Conservation (phyloP, 345 rosid species). For the Boechera retrofracta region DNA sequence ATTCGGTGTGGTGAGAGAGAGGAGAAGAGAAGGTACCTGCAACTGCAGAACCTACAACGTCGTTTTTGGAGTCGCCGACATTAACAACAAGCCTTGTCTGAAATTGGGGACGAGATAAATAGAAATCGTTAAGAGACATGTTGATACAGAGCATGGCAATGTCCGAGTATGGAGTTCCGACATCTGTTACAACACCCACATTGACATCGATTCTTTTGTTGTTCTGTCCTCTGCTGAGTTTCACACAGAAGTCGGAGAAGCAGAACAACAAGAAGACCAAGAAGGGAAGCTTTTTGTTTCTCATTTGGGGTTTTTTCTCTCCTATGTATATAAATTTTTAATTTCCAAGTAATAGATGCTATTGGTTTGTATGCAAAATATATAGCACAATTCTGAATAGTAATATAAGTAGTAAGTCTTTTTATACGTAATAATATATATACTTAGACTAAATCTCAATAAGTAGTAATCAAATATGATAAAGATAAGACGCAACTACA, state of each 20-base stretch:
- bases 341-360: background rate
- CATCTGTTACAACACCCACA: slow-evolving; percentile 61
- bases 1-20: background rate
- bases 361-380: background rate
- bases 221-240: slow-evolving; percentile 35
- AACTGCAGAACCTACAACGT: slow-evolving; percentile 60
- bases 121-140: slow-evolving; percentile 65
- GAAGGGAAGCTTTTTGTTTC: background rate
- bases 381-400: background rate
- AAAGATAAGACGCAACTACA: background rate
- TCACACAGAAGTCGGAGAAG: background rate
- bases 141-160: slow-evolving; percentile 52
- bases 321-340: too few species aligned
- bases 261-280: background rate
- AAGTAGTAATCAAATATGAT: background rate
- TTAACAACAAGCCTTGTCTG: slow-evolving; percentile 54
- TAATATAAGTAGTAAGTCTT: too few species aligned
- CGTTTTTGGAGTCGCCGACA: slow-evolving; percentile 49
- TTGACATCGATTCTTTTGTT: slow-evolving; percentile 43
- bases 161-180: slow-evolving; percentile 34
- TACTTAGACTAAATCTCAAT: too few species aligned
- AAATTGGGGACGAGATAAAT: slow-evolving; percentile 44
- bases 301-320: too few species aligned
- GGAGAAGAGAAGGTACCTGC: slow-evolving; percentile 51
- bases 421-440: too few species aligned